Percentiles rank a stretch among this genome's conserved stretches.
These are phyloP conservation scores for Cardamine chenopodiifolia DNA, from an alignment of 345 rosid species.

Conservation along the genomic window DNA sequence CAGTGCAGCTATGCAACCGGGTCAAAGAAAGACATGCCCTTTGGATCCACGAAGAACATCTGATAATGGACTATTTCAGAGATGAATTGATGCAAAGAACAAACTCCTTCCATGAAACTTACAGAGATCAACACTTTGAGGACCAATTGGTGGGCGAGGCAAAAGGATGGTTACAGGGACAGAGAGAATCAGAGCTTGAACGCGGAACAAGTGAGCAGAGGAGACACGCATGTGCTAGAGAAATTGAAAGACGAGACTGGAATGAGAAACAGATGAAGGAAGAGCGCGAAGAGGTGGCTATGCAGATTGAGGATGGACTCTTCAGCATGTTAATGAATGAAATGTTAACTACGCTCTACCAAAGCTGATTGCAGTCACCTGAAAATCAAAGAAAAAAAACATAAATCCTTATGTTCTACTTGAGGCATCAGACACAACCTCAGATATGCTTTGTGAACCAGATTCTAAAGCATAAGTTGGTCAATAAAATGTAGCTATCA, in stretches of 20 bases:
- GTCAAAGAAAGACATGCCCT: constrained; percentile 44
- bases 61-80: constrained; percentile 56
- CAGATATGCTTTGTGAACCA: neutral
- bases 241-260: constrained; percentile 49
- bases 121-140: constrained; percentile 12
- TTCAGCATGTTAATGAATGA: constrained; percentile 48
- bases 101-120: constrained; percentile 6
- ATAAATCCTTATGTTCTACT: constrained; percentile 11
- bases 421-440: neutral
- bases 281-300: constrained; percentile 44
- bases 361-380: constrained; percentile 20
- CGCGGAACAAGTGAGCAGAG: constrained; percentile 35
- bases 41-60: constrained; percentile 40
- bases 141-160: constrained; percentile 42
- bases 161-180: constrained; percentile 54
- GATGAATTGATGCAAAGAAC: constrained; percentile 44
- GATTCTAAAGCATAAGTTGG: constrained; percentile 11
- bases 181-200: constrained; percentile 33
- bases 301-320: constrained; percentile 40
- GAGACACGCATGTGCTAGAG: constrained; percentile 45
- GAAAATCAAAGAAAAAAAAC: neutral
- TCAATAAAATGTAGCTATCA: neutral
- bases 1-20: constrained; percentile 45
- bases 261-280: constrained; percentile 42
- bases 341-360: constrained; percentile 16